These are phyloP conservation scores for Fomitopsis palustris DNA, from an alignment of 1,284 basidiomycete species.

Conservation along the genomic window DNA sequence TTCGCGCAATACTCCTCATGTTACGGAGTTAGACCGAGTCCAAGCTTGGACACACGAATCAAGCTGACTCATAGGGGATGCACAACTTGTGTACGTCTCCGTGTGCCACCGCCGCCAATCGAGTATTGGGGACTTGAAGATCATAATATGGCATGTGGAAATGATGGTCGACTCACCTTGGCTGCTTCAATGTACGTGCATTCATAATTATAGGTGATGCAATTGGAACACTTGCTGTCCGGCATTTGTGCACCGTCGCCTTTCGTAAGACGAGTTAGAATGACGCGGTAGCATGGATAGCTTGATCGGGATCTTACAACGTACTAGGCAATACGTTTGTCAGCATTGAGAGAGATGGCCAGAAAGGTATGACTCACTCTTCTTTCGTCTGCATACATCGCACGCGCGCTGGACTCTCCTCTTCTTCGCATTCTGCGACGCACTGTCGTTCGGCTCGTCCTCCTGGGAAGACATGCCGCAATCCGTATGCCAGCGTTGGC, in stretches of 20 bases:
- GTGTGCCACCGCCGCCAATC: no score
- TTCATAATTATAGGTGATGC: slow-evolving; percentile 65
- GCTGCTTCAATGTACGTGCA: slow-evolving; percentile 78
- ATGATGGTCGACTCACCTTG: slow-evolving; percentile 42
- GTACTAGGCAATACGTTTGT: slow-evolving; percentile 12
- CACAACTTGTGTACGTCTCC: no score
- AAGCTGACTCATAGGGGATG: no score
- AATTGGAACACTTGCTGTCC: slow-evolving; percentile 74
- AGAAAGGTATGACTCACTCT: slow-evolving; percentile 44
- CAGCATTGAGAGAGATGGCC: neutral
- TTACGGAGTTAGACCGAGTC: no score
- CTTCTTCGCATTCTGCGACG: slow-evolving; percentile 48
- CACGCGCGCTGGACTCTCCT: slow-evolving; percentile 71
- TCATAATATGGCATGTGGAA: neutral
- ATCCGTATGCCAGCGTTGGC: neutral
- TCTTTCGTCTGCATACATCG: slow-evolving; percentile 73
- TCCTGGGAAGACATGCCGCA: slow-evolving; percentile 43
- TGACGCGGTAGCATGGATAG: neutral
- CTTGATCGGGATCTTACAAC: slow-evolving; percentile 16
- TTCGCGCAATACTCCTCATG: no score
- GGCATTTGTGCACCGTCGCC: slow-evolving; percentile 44
- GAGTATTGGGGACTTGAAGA: neutral
- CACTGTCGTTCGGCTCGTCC: slow-evolving; percentile 39
- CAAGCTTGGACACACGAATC: no score
- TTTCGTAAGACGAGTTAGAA: slow-evolving; percentile 1